Evolutionary conservation across 2,329 filamentous ascomycete genomes (phyloP).

Genomic region (Ophiostoma montium): DNA sequence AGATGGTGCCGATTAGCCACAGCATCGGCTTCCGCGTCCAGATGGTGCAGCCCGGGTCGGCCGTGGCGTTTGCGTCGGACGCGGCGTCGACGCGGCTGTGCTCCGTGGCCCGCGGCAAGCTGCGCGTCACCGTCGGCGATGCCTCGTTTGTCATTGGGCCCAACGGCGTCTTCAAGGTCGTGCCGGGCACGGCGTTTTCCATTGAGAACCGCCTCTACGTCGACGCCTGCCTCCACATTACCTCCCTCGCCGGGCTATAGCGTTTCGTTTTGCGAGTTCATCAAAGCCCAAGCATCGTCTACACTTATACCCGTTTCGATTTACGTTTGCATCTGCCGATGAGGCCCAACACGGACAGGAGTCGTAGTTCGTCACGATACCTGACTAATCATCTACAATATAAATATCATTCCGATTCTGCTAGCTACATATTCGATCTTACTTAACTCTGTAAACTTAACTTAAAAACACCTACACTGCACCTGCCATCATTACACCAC

Average conservation of each 20-base stretch:
- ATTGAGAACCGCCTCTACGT: slow-evolving; percentile 30
- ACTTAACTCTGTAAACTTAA: too few species aligned
- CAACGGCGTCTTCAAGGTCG: slow-evolving; percentile 30
- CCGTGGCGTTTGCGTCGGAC: slow-evolving; percentile 13
- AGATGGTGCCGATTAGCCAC: slow-evolving; percentile 15
- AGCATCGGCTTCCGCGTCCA: slow-evolving; percentile 19
- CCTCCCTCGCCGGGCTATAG: not conserved
- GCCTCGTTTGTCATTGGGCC: slow-evolving; percentile 27
- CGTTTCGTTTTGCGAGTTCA: too few species aligned
- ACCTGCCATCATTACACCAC: too few species aligned
- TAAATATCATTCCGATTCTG: too few species aligned
- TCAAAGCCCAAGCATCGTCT: too few species aligned
- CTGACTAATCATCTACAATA: too few species aligned
- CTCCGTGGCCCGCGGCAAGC: slow-evolving; percentile 20
- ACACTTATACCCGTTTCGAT: too few species aligned
- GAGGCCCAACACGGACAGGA: too few species aligned
- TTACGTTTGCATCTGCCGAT: too few species aligned
- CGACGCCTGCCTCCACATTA: slow-evolving; percentile 27
- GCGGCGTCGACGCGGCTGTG: slow-evolving; percentile 15
- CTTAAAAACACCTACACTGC: too few species aligned
- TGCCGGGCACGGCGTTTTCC: slow-evolving; percentile 23
- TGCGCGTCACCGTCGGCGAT: slow-evolving; percentile 17
- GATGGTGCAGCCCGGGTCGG: slow-evolving; percentile 16
- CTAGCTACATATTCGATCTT: too few species aligned
- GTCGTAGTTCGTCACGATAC: too few species aligned